These are phyloP conservation scores for Eucalyptus sp. DNA, from an alignment of 345 rosid species.

Conservation along the genomic window DNA sequence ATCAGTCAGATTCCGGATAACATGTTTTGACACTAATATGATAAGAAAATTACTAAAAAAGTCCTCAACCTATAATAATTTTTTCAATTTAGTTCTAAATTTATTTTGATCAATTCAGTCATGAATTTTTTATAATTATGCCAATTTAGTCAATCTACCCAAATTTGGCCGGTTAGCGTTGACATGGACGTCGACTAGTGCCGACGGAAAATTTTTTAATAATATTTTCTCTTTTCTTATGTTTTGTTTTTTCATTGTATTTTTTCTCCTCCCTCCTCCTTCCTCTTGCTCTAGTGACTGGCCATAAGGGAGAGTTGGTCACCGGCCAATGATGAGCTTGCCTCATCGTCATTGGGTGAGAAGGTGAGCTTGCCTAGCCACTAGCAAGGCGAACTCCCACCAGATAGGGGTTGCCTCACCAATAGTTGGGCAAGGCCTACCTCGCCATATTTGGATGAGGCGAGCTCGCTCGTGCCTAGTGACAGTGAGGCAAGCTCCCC, in stretches of 20 bases:
- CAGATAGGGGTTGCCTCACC: too few species aligned
- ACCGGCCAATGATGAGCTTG: accelerated
- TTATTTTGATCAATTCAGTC: accelerated
- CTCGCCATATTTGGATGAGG: accelerated
- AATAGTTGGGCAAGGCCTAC: accelerated
- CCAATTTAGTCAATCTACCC: accelerated
- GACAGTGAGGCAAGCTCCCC: too few species aligned
- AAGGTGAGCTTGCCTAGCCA: too few species aligned
- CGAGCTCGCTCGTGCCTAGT: accelerated
- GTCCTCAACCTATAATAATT: too few species aligned
- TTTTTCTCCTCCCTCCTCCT: too few species aligned
- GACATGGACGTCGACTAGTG: accelerated
- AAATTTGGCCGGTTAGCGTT: too few species aligned
- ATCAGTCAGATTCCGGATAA: accelerated
- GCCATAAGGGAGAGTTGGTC: accelerated
- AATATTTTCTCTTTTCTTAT: too few species aligned
- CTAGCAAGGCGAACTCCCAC: accelerated
- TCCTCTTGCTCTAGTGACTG: too few species aligned
- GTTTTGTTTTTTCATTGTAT: too few species aligned
- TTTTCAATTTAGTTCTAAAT: too few species aligned
- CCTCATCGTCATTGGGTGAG: too few species aligned
- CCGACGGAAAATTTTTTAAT: accelerated
- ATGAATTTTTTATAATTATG: too few species aligned
- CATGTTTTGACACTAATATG: background rate
- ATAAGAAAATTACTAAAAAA: background rate